Conservation (phyloP, 2,329 filamentous ascomycete species). For the Celoporthe dispersa region DNA sequence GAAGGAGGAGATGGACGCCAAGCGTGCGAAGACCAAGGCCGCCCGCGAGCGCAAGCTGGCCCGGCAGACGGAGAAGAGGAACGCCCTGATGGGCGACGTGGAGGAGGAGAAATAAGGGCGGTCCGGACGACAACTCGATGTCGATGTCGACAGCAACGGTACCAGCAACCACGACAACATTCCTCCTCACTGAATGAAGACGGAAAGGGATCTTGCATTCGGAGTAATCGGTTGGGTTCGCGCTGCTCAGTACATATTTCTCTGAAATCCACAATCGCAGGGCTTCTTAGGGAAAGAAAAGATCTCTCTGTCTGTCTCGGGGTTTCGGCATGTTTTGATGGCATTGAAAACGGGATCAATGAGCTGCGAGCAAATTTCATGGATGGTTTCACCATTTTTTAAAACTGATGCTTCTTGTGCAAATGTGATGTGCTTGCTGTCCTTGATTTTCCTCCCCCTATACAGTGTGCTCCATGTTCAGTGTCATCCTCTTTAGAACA, state of each 20-base stretch:
- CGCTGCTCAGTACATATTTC: constrained; percentile 41
- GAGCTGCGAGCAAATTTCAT: constrained; percentile 31
- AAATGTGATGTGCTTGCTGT: constrained; percentile 55
- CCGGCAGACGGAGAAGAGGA: constrained; percentile 89
- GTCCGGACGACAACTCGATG: constrained; percentile 10
- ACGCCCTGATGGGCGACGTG: constrained; percentile 76
- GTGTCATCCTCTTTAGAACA: neutral
- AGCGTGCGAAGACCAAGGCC: constrained; percentile 99
- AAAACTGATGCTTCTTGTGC: constrained; percentile 37
- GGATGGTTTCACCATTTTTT: constrained; percentile 28
- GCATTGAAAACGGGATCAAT: constrained; percentile 33
- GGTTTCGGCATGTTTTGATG: constrained; percentile 32
- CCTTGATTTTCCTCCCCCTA: constrained; percentile 46
- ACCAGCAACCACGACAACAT: constrained; percentile 44
- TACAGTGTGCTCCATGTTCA: neutral
- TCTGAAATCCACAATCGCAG: constrained; percentile 30
- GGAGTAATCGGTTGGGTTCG: constrained; percentile 62
- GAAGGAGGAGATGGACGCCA: constrained; percentile 99
- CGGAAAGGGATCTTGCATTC: constrained; percentile 53
- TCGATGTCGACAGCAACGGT: constrained; percentile 42
- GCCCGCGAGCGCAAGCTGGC: constrained; percentile 98
- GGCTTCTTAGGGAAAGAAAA: constrained; percentile 25
- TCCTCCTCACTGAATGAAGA: constrained; percentile 54
- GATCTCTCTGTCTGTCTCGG: constrained; percentile 28
- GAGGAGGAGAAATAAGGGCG: constrained; percentile 52